phyloP scores from a whole-genome alignment of 192 early-diverging fungal species.

The Linnemannia elongata region DNA sequence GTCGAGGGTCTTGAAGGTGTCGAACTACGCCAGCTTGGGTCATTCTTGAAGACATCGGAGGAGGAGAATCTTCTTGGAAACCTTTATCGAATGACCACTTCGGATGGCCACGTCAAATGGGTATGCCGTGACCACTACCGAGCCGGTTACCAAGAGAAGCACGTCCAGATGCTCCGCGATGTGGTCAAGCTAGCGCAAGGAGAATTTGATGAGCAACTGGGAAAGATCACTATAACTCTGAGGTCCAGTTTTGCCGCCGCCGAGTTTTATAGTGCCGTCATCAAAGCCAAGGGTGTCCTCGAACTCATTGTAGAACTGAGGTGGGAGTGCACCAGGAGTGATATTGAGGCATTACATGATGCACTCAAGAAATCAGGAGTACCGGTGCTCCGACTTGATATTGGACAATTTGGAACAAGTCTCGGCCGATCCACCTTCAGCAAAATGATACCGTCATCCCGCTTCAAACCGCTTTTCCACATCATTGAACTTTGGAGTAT shows the following conservation, averaged over 20 bases:
- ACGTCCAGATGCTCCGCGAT: not conserved
- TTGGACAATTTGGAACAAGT: no score
- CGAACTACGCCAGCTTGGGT: not conserved
- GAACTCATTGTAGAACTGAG: not conserved
- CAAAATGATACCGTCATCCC: no score
- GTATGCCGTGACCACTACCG: constrained; percentile 6
- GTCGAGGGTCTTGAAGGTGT: constrained; percentile 12
- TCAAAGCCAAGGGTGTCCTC: not conserved
- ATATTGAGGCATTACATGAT: not conserved
- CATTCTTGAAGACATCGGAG: not conserved
- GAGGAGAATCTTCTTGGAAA: constrained; percentile 3
- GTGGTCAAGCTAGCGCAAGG: not conserved
- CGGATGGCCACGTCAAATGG: not conserved
- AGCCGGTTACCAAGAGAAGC: not conserved
- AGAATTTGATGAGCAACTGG: constrained; percentile 2
- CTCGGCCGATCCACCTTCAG: no score
- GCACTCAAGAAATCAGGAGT: no score
- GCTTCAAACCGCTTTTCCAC: no score
- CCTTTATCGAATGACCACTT: constrained; percentile 1
- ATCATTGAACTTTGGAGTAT: no score
- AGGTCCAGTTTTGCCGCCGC: not conserved
- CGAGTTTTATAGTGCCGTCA: not conserved
- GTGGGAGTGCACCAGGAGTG: not conserved
- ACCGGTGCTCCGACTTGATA: no score
- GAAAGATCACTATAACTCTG: not conserved